Base-by-base conservation (phyloP, 2,329 filamentous ascomycete genomes). In the Sclerotinia trifoliorum region DNA sequence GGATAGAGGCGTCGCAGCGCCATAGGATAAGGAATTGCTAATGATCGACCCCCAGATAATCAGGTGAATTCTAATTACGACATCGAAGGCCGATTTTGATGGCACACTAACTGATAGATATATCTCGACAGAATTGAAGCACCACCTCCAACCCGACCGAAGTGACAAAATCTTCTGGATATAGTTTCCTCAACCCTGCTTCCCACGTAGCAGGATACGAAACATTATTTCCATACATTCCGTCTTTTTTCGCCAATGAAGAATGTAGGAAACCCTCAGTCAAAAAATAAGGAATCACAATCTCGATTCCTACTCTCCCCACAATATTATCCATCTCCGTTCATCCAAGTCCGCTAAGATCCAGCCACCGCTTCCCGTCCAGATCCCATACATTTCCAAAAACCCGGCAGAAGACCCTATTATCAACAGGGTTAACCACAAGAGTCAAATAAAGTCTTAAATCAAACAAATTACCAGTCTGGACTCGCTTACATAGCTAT, bases 381-480 rank as follows among this genome's bases (percentile, higher is more conserved):
- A 55, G 13, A 26, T 62, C 26, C 48, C 54, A 13, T n/a, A 49
- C 19, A 44, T 29, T n/a, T 49, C 65, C 2, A 52, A 44, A 26
- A n/a, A 60, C 42, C 17, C 62, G 46, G 56, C 48, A 2, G 48
- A 67, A n/a, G n/a, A n/a, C n/a, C 32, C 54, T 7, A 11, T 67
- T 17, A 29, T 35, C 21, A 56, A 19, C n/a, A n/a, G n/a, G n/a
- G n/a, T n/a, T 21, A 35, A 52, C 17, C 26, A 48, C 48, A 46
- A 54, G n/a, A 42, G n/a, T 15, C 2, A 29, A 29, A 29, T 29
- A 29, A 29, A n/a, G 29, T 29, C 29, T 29, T 29, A 5, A 29
- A 29, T 29, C 29, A 29, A 5, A 29, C 29, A 10, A 29, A 19
- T 13, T 49, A 46, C 46, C 21, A 46, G n/a, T n/a, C n/a, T n/a